Conservation (phyloP, 106 monocot species). For the Platanthera zijinensis region DNA sequence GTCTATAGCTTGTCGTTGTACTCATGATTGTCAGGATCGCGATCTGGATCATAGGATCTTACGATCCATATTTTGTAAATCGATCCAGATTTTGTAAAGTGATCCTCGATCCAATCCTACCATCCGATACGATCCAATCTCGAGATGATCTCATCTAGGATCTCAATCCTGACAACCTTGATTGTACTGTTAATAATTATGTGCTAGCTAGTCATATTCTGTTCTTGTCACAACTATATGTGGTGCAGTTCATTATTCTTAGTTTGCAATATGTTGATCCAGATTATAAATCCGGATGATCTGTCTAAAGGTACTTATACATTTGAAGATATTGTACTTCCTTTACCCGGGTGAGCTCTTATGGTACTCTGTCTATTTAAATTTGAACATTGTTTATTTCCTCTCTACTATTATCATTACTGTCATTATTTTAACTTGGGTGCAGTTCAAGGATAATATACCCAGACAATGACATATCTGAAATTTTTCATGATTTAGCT, state of each 20-base stretch:
- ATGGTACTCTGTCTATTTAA: not conserved
- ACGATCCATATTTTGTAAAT: too few relatives aligned
- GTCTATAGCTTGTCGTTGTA: not conserved
- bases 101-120: too few relatives aligned
- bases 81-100: too few relatives aligned
- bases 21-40: too few relatives aligned
- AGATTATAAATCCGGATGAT: slow-evolving; percentile 71
- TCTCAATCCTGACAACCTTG: too few relatives aligned
- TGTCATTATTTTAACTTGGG: not conserved
- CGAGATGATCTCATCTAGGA: too few relatives aligned
- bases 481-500: slow-evolving; percentile 62
- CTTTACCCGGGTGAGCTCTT: slow-evolving; percentile 69
- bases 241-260: not conserved
- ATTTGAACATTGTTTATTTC: not conserved
- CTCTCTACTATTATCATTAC: not conserved
- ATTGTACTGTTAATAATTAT: not conserved
- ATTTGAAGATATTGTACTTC: slow-evolving; percentile 94
- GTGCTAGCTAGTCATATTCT: not conserved
- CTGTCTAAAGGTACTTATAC: slow-evolving; percentile 46
- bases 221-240: not conserved
- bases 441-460: slow-evolving; percentile 74
- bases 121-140: too few relatives aligned
- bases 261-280: slow-evolving; percentile 7
- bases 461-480: slow-evolving; percentile 78
- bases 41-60: too few relatives aligned